Percentiles rank a stretch among this genome's conserved stretches.
Evolutionary conservation across 345 rosid species (phyloP).

Genomic region (Barbarea vulgaris): DNA sequence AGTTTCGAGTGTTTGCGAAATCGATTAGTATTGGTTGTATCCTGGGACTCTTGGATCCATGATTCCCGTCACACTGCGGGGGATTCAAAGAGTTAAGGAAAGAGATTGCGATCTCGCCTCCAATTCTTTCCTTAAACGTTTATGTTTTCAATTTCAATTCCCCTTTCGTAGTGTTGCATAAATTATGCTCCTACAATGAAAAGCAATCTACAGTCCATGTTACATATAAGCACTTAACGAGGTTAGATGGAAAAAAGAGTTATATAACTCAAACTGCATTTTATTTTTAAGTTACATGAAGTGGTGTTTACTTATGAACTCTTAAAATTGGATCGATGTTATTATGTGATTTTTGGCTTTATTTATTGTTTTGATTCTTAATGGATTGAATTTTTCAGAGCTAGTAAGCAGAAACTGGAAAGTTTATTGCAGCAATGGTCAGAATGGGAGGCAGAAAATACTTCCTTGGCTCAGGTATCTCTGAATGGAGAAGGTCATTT

Average conservation of each 20-base stretch:
- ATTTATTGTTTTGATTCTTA: background rate
- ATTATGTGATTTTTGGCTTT: background rate
- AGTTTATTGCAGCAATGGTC: conserved; percentile 90
- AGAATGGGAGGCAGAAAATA: conserved; percentile 75
- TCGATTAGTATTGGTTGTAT: no score
- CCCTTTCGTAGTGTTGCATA: no score
- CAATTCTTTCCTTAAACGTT: no score
- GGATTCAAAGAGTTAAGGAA: no score
- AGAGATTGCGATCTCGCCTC: no score
- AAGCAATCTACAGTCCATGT: conserved; percentile 77
- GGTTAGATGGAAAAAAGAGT: conserved; percentile 49
- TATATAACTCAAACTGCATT: background rate
- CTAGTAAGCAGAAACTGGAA: conserved; percentile 85
- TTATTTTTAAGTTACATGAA: conserved; percentile 1
- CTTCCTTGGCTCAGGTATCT: conserved; percentile 56
- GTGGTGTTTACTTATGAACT: no score
- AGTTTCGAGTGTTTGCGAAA: no score
- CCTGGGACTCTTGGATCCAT: no score
- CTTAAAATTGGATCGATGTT: background rate
- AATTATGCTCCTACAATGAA: no score
- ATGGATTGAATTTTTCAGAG: conserved; percentile 51
- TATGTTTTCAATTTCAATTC: no score
- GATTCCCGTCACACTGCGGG: no score
- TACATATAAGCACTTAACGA: conserved; percentile 63
- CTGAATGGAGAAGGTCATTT: conserved; percentile 23